Base-by-base conservation (phyloP, 208 protist species). In the Strigomonas culicis region DNA sequence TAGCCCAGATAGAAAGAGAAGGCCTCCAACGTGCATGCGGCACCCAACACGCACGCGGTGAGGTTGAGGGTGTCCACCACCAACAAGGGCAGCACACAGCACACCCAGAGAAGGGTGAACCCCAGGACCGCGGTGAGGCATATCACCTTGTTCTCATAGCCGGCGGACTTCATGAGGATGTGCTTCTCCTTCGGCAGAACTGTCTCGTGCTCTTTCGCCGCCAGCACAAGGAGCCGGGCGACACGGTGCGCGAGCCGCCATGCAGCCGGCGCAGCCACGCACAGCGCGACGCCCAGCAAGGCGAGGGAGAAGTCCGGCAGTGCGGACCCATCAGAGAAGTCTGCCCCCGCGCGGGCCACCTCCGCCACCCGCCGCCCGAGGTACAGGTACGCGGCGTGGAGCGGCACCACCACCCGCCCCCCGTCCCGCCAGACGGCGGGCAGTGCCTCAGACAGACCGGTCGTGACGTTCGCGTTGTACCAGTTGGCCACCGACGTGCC, bases 381-480 rank as follows among this genome's bases (percentile, higher is more conserved):
- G 30, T 51, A 71, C 30, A 87, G 64, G 49, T 87, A 87, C 13
- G 74, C 0, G 10, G 64, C 74, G 59, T 83, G 81, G 2, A 84
- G 44, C 0, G 81, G 81, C n/a, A 73, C 56, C 3, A 81, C 34
- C 1, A 84, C 31, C 19, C 56, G 64, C 4, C 80, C 80, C 21
- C 73, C 30, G 17, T 22, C 15, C 32, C 70, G 63, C 3, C 58
- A 49, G 0, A 13, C 34, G 15, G 53, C 24, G 0, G 65, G 47
- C 4, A 84, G 68, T 17, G 49, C 21, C 13, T 60, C 57, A 13
- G 43, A 39, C 27, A 7, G 27, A 31, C 63, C 64, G 8, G 64
- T 31, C 1, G 43, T 39, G 4, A 57, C 24, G 39, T 59, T 28
- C 47, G 66, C 47, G 49, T 70, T 64, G 44, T 77, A 86, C 80